phyloP scores from a whole-genome alignment of 805 yeast genomes.

The Yarrowia porcina region DNA sequence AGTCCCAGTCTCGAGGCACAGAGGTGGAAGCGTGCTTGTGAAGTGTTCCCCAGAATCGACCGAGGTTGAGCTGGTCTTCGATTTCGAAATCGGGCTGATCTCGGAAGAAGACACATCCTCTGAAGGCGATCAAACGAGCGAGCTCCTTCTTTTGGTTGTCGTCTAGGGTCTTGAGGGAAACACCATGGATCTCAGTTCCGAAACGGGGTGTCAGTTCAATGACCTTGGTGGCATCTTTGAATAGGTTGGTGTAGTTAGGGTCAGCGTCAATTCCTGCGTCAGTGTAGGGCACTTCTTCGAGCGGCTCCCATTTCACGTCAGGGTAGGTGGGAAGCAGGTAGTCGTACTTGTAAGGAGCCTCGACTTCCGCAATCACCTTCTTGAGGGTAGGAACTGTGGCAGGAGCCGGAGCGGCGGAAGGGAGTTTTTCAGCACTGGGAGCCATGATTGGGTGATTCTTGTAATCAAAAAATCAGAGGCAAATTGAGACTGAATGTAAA shows the following conservation, averaged over 20 bases:
- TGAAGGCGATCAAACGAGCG: not conserved
- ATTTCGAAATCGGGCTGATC: conserved; percentile 34
- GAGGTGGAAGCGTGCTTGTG: conserved; percentile 27
- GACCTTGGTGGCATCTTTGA: conserved; percentile 34
- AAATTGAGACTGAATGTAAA: too few relatives aligned
- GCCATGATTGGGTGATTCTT: not conserved
- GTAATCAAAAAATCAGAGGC: too few relatives aligned
- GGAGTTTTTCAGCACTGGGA: conserved; percentile 14
- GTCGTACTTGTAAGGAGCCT: conserved; percentile 33
- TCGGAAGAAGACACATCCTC: conserved; percentile 21
- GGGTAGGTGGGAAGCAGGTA: conserved; percentile 37
- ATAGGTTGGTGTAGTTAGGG: conserved; percentile 34
- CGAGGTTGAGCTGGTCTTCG: conserved; percentile 7
- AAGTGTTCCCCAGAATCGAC: conserved; percentile 22
- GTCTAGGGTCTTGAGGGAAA: conserved; percentile 44
- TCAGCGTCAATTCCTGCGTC: conserved; percentile 37
- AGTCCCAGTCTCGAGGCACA: conserved; percentile 2
- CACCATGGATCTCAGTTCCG: conserved; percentile 60
- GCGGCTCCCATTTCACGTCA: conserved; percentile 36
- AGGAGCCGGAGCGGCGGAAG: not conserved
- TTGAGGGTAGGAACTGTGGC: not conserved
- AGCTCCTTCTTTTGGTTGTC: conserved; percentile 43
- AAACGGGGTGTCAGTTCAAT: conserved; percentile 61
- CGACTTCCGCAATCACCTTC: not conserved
- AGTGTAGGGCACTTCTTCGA: conserved; percentile 30